Evolutionary conservation across 345 rosid species (phyloP).

Genomic region (Lepidium africanum): DNA sequence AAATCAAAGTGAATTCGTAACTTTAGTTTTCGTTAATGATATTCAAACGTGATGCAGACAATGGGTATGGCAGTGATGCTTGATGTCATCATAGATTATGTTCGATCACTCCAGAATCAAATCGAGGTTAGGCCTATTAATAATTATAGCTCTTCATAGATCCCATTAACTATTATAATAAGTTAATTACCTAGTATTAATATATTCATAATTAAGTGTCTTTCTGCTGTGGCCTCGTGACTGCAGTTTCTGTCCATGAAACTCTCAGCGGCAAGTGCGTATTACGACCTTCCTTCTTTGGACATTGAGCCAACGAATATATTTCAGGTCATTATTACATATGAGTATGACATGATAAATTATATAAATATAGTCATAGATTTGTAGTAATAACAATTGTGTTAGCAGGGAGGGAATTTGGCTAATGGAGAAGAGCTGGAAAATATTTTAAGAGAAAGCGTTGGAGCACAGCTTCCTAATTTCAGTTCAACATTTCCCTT

Average conservation of each 20-base stretch:
- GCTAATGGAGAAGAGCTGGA: slow-evolving; percentile 11
- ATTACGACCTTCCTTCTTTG: slow-evolving; percentile 28
- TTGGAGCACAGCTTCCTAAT: slow-evolving; percentile 9
- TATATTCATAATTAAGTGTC: neutral
- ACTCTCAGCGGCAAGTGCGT: slow-evolving; percentile 49
- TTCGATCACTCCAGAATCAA: slow-evolving; percentile 60
- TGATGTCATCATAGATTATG: slow-evolving; percentile 51
- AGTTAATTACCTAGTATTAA: neutral
- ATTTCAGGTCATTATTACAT: slow-evolving; percentile 20
- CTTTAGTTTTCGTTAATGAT: neutral
- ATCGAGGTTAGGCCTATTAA: slow-evolving; percentile 36
- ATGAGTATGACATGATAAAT: neutral
- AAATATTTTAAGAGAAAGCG: slow-evolving; percentile 7
- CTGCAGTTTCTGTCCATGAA: slow-evolving; percentile 52
- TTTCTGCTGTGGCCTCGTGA: neutral
- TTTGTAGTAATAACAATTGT: neutral
- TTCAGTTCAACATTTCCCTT: slow-evolving; percentile 12
- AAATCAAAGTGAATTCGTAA: neutral
- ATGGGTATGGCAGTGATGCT: slow-evolving; percentile 81
- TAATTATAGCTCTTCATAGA: neutral
- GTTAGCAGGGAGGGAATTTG: slow-evolving; percentile 7
- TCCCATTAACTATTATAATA: neutral
- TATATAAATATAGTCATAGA: neutral
- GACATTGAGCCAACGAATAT: slow-evolving; percentile 34
- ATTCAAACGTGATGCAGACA: slow-evolving; percentile 30